Conservation (phyloP, 331 rosid species). For the Cydonia oblonga region DNA sequence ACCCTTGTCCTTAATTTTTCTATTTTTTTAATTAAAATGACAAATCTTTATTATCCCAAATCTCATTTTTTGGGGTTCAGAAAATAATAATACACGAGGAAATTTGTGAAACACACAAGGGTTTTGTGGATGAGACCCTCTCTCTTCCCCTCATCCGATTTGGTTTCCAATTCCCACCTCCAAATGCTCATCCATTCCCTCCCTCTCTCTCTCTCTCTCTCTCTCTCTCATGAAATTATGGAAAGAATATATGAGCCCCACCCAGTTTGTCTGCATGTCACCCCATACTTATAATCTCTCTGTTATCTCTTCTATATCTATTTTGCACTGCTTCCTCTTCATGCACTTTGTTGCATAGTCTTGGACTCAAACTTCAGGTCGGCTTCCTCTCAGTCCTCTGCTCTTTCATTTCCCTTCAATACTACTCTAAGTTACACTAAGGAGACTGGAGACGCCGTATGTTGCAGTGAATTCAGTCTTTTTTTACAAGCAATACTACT, state of each 20-base stretch:
- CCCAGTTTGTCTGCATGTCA: conserved; percentile 27
- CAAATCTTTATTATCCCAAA: background rate
- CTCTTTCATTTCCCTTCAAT: background rate
- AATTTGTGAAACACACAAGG: conserved; percentile 55
- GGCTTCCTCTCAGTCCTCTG: background rate
- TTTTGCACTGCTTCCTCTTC: conserved; percentile 23
- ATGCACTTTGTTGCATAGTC: conserved; percentile 36
- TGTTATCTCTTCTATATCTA: conserved; percentile 20
- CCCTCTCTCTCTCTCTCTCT: background rate
- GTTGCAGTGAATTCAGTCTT: background rate
- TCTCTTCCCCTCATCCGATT: conserved; percentile 45
- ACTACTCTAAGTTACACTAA: too few species aligned
- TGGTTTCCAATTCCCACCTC: conserved; percentile 61
- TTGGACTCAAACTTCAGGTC: conserved; percentile 25
- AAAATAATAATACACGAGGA: conserved; percentile 33
- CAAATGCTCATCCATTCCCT: conserved; percentile 59
- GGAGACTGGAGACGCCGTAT: too few species aligned
- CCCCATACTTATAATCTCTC: conserved; percentile 20
- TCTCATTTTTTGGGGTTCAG: conserved; percentile 24
- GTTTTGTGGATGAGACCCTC: conserved; percentile 50
- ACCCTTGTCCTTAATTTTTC: background rate
- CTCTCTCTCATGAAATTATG: background rate
- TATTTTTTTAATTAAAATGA: background rate
- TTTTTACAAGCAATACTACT: background rate
- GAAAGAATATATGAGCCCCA: conserved; percentile 17